Evolutionary conservation across 768 basidiomycete species (phyloP), one percentile per base, ranked within the genome.

Genomic region (Russula olivacea): DNA sequence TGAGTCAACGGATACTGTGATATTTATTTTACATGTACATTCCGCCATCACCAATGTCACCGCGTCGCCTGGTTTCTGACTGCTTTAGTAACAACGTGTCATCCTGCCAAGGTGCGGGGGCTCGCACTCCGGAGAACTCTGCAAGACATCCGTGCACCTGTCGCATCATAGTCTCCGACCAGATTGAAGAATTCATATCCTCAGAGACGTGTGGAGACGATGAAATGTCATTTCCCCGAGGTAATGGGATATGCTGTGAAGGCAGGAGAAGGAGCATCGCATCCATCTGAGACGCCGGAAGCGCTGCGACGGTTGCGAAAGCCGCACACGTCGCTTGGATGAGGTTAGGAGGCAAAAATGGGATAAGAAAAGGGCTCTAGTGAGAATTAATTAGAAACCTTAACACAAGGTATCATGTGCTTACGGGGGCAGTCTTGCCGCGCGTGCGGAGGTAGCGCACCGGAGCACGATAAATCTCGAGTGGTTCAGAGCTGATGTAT

Each of bases 311-410:
- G 36, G 69, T 62, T n/a, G 63, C 55, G 49, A 71, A 70, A 28
- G 71, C 59, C 1, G 71, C 70, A 40, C 65, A 60, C 23, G 67
- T 70, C 5, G 65, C 50, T 40, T 71, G 70, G 17, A 71, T 56
- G 50, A 71, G 65, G 56, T 71, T 71, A 23, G 71, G 71, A 23
- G 71, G 67, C 1, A 38, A 38, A 61, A 71, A 70, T 3, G 64
- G 65, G 40, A 55, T 23, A 23, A 58, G 34, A 34, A 54, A 43
- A 5, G 57, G 51, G n/a, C 38, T 30, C 66, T 66, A 21, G 19
- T n/a, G 34, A 43, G 53, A 19, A 23, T 25, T 38, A 25, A 65
- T 59, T 40, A 54, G 52, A 48, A 51, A 28, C 5, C 34, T 51
- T 32, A 50, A 32, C 12, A 25, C 21, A 7, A 34, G 14, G 41